Evolutionary conservation across 1,284 basidiomycete species (phyloP), one percentile per base, ranked within the genome.

Genomic region (Malassezia vespertilionis): DNA sequence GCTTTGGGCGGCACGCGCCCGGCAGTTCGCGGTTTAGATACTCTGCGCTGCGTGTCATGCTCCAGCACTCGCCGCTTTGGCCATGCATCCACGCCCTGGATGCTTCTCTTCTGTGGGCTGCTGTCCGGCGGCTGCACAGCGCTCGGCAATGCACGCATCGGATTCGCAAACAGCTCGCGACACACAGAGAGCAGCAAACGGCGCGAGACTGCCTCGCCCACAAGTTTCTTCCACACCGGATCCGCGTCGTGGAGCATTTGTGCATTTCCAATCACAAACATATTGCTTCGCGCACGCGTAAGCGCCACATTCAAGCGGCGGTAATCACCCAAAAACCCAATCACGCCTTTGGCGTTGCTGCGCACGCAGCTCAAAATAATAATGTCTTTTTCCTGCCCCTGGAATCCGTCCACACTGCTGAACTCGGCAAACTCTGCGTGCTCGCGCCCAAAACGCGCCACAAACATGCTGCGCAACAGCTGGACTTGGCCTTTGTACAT

Each of bases 381-480:
- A 66, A 97, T 96, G 72, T 99, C 93, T 78, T 97, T 97, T 75
- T 99, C 93, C 68, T 93, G 81, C 26, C 93, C 93, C 72, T 99
- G 93, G 80, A 97, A 99, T 2, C 93, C 93, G 71, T 99, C 93
- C 10, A 99, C 93, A 0, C 93, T 97, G 69, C 93, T 87, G 75
- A 99, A 96, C 60, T 93, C 85, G 33, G 97, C 80, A 24, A 78
- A 79, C 12, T 61, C 48, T 3, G 47, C 60, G 21, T 93, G 82
- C 18, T 82, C 78, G 20, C 74, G 68, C 0, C 88, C 89, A 66
- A 86, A 95, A 9, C 77, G 76, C 46, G 76, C 72, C 44, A 77
- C 73, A 62, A 97, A 97, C 5, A 77, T 74, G 6, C 78, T 75
- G 40, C 80, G 80, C 33, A 99, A 74, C 66, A 88, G 85, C 23